phyloP scores from a whole-genome alignment of 202 grass and related monocot species.

The Dendrocalamus latiflorus region DNA sequence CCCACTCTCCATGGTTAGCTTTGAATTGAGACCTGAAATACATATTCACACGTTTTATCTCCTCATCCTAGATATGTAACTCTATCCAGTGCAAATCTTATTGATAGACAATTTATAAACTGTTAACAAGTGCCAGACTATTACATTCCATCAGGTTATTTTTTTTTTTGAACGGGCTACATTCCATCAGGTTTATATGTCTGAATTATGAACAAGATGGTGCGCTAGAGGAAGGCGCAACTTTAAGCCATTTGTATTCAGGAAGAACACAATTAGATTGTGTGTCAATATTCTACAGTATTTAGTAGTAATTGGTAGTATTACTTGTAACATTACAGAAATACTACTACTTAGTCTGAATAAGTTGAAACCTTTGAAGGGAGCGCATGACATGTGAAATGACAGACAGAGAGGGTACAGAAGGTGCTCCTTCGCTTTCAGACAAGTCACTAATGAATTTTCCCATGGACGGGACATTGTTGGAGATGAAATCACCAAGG shows the following conservation, averaged over 20 bases:
- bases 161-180: too few relatives aligned
- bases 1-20: slow-evolving; percentile 80
- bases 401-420: slow-evolving; percentile 13
- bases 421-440: too few relatives aligned
- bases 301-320: not conserved
- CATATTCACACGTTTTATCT: not conserved
- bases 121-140: not conserved
- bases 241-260: not conserved
- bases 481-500: too few relatives aligned
- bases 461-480: too few relatives aligned
- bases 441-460: too few relatives aligned
- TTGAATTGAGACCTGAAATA: slow-evolving; percentile 77
- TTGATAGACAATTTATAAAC: not conserved
- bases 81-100: not conserved
- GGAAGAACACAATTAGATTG: not conserved
- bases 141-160: not conserved
- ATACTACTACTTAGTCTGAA: not conserved
- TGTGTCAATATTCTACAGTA: not conserved
- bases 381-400: slow-evolving; percentile 68
- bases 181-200: not conserved
- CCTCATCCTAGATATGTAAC: not conserved
- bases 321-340: not conserved
- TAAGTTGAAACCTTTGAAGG: slow-evolving; percentile 61
- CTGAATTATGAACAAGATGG: not conserved
- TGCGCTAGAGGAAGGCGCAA: not conserved